These are phyloP conservation scores for Lepidium aucheri DNA, from an alignment of 345 rosid genomes.

Conservation along the genomic window DNA sequence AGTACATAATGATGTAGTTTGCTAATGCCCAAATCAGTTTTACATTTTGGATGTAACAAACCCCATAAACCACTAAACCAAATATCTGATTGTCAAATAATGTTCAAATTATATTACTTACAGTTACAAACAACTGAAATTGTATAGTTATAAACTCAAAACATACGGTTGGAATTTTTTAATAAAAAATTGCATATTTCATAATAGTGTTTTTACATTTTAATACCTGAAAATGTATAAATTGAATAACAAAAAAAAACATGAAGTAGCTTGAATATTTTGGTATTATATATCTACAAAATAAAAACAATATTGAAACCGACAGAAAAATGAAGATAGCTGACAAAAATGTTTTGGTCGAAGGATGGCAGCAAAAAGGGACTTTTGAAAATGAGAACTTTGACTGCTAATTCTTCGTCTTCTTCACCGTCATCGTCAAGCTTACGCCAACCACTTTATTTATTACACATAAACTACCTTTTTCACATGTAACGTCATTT, in stretches of 20 bases:
- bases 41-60: too few species aligned
- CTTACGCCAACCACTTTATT: conserved; percentile 20
- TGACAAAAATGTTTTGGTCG: conserved; percentile 17
- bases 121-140: not conserved
- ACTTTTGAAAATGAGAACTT: conserved; percentile 18
- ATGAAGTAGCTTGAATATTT: not conserved
- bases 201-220: too few species aligned
- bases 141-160: not conserved
- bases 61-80: too few species aligned
- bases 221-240: too few species aligned
- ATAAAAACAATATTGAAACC: not conserved
- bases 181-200: not conserved
- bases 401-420: conserved; percentile 23
- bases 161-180: not conserved
- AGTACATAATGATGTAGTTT: too few species aligned
- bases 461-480: not conserved
- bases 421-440: conserved; percentile 23
- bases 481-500: conserved; percentile 1
- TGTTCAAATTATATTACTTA: too few species aligned
- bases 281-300: not conserved
- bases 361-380: conserved; percentile 17
- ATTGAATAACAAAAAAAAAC: not conserved
- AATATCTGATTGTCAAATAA: too few species aligned
- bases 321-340: conserved; percentile 12
- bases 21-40: too few species aligned